Evolutionary conservation across 495 filamentous ascomycete species (phyloP).

Genomic region (Staphylotrichum longicolle): DNA sequence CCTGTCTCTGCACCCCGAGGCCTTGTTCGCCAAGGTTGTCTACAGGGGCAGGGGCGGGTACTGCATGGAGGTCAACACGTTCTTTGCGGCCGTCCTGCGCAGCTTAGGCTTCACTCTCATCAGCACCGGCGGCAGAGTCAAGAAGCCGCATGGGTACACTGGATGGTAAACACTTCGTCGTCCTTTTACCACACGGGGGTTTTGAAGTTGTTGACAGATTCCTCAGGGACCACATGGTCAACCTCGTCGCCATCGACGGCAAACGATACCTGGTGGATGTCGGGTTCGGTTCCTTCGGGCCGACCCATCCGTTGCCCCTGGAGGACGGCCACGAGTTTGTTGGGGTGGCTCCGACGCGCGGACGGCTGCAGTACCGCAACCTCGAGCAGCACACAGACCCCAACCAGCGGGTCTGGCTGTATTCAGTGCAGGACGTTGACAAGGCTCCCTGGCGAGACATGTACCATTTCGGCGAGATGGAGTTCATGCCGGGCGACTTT

Average conservation of each 20-base stretch:
- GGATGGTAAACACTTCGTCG: conserved; percentile 35
- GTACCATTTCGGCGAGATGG: conserved; percentile 45
- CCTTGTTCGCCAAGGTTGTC: conserved; percentile 65
- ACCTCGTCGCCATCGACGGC: conserved; percentile 57
- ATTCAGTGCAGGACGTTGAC: conserved; percentile 30
- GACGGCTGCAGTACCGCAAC: conserved; percentile 29
- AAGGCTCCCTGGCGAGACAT: conserved; percentile 36
- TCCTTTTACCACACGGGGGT: background rate
- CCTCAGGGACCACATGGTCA: conserved; percentile 65
- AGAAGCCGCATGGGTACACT: conserved; percentile 28
- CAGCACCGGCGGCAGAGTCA: conserved; percentile 43
- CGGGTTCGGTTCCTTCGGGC: conserved; percentile 58
- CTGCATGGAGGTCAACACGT: conserved; percentile 71
- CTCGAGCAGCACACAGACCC: conserved; percentile 33
- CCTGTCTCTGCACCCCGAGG: conserved; percentile 54
- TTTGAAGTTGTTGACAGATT: background rate
- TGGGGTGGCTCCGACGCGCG: conserved; percentile 11
- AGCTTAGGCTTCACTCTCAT: conserved; percentile 60
- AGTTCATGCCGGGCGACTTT: conserved; percentile 47
- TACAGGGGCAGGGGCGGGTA: conserved; percentile 57
- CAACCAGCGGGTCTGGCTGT: conserved; percentile 43
- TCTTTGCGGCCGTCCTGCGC: conserved; percentile 63
- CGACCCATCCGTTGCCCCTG: conserved; percentile 37
- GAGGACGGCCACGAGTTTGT: conserved; percentile 17
- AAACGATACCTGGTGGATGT: conserved; percentile 64